phyloP scores from a whole-genome alignment of 2,329 filamentous ascomycete species.

The Aspergillus flavus region DNA sequence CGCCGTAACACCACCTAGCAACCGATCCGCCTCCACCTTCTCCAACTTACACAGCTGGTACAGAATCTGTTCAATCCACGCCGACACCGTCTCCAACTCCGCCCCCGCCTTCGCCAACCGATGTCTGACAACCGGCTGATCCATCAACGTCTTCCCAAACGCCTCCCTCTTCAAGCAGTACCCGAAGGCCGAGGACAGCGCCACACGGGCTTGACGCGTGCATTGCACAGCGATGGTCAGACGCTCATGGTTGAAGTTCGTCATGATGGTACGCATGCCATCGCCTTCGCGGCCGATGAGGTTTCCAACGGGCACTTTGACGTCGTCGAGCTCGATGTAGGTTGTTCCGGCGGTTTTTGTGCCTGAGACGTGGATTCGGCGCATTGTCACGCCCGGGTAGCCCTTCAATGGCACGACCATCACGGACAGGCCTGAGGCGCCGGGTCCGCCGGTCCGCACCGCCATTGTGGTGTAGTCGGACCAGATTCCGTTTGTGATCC shows the following conservation, averaged over 20 bases:
- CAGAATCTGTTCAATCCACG: slow-evolving; percentile 72
- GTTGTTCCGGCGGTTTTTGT: slow-evolving; percentile 69
- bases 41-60: slow-evolving; percentile 67
- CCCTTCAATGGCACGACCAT: slow-evolving; percentile 71
- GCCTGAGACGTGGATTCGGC: slow-evolving; percentile 67
- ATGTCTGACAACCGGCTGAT: slow-evolving; percentile 74
- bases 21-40: slow-evolving; percentile 48
- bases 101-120: slow-evolving; percentile 71
- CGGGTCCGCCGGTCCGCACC: slow-evolving; percentile 70
- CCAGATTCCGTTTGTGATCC: slow-evolving; percentile 74
- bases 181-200: slow-evolving; percentile 61
- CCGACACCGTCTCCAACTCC: slow-evolving; percentile 68
- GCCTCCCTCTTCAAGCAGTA: slow-evolving; percentile 68
- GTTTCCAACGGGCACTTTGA: slow-evolving; percentile 70
- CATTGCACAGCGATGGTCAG: slow-evolving; percentile 66
- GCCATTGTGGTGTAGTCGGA: slow-evolving; percentile 70
- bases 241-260: slow-evolving; percentile 79
- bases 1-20: slow-evolving; percentile 72
- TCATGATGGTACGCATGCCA: slow-evolving; percentile 76
- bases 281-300: slow-evolving; percentile 69
- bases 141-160: slow-evolving; percentile 69
- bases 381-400: slow-evolving; percentile 67
- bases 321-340: slow-evolving; percentile 75
- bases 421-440: slow-evolving; percentile 65
- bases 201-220: slow-evolving; percentile 65